Evolutionary conservation across 352 stramenopile genomes (phyloP).

Genomic region (Globisporangium megalacanthum): DNA sequence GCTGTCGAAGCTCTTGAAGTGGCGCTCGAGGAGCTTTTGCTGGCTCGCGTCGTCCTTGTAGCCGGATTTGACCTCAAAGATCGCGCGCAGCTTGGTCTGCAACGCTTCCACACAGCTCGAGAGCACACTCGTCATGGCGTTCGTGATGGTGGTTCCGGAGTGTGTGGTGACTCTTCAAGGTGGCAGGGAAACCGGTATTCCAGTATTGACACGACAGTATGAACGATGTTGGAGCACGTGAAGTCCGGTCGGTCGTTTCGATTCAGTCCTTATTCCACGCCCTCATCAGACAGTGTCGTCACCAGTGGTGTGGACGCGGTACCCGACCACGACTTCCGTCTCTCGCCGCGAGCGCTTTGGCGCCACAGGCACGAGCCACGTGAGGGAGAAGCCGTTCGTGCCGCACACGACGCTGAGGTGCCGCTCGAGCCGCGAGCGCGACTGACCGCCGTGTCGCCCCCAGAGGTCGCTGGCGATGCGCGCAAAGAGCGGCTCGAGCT

Average conservation of each 20-base stretch:
- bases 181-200: too few relatives aligned
- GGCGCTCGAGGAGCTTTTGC: conserved; percentile 44
- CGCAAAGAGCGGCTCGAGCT: conserved; percentile 46
- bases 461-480: conserved; percentile 54
- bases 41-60: conserved; percentile 58
- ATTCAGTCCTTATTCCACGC: too few relatives aligned
- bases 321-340: conserved; percentile 57
- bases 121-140: background rate
- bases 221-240: too few relatives aligned
- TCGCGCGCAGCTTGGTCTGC: conserved; percentile 42
- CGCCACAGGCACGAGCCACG: conserved; percentile 58
- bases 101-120: conserved; percentile 46
- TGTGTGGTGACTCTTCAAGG: background rate
- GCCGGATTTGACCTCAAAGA: conserved; percentile 71
- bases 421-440: conserved; percentile 47
- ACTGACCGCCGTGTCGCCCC: conserved; percentile 52
- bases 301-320: conserved; percentile 21
- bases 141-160: background rate
- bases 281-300: background rate
- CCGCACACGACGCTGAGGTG: conserved; percentile 75
- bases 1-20: conserved; percentile 77
- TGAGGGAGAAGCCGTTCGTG: conserved; percentile 55
- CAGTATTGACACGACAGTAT: too few relatives aligned
- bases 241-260: background rate
- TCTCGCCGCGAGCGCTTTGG: conserved; percentile 43